Conservation (phyloP, 2,329 filamentous ascomycete genomes). For the Scolecobasidium constrictum region DNA sequence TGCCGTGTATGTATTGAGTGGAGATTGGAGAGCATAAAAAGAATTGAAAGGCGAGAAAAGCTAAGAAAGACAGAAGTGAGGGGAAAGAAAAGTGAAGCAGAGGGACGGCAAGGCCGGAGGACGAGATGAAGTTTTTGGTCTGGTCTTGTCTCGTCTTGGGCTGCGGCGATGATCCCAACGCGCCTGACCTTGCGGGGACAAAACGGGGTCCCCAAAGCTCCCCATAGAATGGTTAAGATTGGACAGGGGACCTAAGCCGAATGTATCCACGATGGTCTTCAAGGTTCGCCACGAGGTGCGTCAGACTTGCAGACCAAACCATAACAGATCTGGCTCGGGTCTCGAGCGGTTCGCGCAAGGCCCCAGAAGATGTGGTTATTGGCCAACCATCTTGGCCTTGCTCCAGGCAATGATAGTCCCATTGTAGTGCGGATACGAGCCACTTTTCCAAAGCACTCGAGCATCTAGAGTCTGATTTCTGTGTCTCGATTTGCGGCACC, state of each 20-base stretch:
- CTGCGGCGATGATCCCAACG: not conserved
- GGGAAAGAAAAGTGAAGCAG: not conserved
- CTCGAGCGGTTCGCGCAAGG: not conserved
- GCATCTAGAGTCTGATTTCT: no score
- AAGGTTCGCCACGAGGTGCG: not conserved
- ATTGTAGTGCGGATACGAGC: no score
- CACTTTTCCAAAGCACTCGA: no score
- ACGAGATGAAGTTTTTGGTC: not conserved
- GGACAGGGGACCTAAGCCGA: not conserved
- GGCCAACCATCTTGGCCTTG: no score
- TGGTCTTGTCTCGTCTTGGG: not conserved
- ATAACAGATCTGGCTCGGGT: not conserved
- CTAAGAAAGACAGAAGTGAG: not conserved
- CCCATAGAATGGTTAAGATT: not conserved
- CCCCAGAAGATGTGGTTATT: no score
- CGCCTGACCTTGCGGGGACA: not conserved
- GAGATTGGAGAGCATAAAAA: not conserved
- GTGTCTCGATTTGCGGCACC: no score
- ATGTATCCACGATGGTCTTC: not conserved
- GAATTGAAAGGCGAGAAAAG: not conserved
- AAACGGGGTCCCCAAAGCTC: not conserved
- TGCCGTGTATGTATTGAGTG: not conserved
- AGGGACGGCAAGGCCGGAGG: not conserved
- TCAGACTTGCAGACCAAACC: not conserved
- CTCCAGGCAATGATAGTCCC: no score